A percentile compares a stretch with the other conserved stretches of the same genome.
Conservation (phyloP, 1,284 basidiomycete genomes). For the Cutaneotrichosporon mucoides region DNA sequence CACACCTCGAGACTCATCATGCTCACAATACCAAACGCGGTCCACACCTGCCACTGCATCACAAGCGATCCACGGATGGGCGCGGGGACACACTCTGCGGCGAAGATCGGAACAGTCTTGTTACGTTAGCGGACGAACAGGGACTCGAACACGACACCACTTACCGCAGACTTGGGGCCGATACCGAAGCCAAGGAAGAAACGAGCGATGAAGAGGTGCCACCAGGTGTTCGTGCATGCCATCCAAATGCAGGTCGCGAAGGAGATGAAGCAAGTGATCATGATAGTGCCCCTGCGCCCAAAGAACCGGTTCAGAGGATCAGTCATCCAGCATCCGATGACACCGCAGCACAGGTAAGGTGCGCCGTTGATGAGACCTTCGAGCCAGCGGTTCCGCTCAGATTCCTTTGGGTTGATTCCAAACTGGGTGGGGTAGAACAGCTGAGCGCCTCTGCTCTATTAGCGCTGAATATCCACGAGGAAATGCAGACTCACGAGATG, state of each 20-base stretch:
- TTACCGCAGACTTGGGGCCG: slow-evolving; percentile 30
- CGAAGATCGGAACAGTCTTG: slow-evolving; percentile 55
- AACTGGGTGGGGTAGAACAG: slow-evolving; percentile 32
- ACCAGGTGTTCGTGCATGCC: slow-evolving; percentile 58
- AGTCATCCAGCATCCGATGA: slow-evolving; percentile 60
- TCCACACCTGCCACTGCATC: slow-evolving; percentile 49
- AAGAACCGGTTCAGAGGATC: slow-evolving; percentile 61
- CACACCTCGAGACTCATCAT: no score
- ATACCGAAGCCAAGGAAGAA: slow-evolving; percentile 51
- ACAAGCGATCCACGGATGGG: slow-evolving; percentile 68
- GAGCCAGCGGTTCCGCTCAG: slow-evolving; percentile 61
- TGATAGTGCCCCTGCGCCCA: slow-evolving; percentile 48
- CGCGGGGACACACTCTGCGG: slow-evolving; percentile 66
- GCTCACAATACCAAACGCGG: slow-evolving; percentile 53
- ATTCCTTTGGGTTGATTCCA: slow-evolving; percentile 29
- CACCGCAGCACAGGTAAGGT: slow-evolving; percentile 59
- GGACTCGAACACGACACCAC: no score
- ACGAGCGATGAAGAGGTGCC: slow-evolving; percentile 48
- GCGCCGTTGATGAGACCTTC: slow-evolving; percentile 69
- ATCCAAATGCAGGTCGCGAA: slow-evolving; percentile 51
- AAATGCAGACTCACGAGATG: slow-evolving; percentile 12
- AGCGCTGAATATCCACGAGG: no score
- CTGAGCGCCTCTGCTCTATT: slow-evolving; percentile 19
- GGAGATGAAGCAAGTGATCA: slow-evolving; percentile 38
- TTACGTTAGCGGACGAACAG: no score